Evolutionary conservation across 345 rosid species (phyloP).

Genomic region (Populus pruinosa): DNA sequence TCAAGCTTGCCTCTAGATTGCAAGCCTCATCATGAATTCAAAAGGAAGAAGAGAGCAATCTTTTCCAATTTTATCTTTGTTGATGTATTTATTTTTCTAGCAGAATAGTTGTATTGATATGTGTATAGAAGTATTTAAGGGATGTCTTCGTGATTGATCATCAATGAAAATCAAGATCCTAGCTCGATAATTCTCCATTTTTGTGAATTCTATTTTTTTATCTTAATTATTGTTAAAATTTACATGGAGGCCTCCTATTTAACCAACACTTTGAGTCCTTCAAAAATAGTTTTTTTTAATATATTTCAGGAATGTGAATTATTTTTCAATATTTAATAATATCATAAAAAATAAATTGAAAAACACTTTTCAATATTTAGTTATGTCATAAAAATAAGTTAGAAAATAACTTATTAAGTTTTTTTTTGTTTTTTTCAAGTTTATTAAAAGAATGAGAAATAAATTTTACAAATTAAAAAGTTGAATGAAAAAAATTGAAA

Average conservation of each 20-base stretch:
- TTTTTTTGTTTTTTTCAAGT: too few relatives aligned
- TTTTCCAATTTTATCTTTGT: not conserved
- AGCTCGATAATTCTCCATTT: not conserved
- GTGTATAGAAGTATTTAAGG: not conserved
- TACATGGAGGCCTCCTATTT: not conserved
- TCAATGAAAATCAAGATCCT: not conserved
- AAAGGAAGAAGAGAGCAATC: not conserved
- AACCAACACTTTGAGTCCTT: not conserved
- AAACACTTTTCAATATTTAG: rapidly evolving
- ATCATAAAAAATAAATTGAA: too few relatives aligned
- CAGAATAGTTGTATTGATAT: not conserved
- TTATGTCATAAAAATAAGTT: too few relatives aligned
- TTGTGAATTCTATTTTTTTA: not conserved
- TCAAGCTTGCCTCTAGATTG: slow-evolving; percentile 30
- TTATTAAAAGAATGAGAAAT: too few relatives aligned
- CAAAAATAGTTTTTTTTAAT: too few relatives aligned
- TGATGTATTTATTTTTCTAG: not conserved
- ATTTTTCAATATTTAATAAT: too few relatives aligned
- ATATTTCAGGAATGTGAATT: too few relatives aligned
- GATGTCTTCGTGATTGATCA: not conserved
- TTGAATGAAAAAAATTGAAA: too few relatives aligned
- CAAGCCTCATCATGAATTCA: slow-evolving; percentile 7
- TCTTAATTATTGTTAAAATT: not conserved
- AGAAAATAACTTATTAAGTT: too few relatives aligned
- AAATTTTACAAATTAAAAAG: too few relatives aligned